Conservation (phyloP, 345 rosid genomes). For the Raphanus raphanistrum region DNA sequence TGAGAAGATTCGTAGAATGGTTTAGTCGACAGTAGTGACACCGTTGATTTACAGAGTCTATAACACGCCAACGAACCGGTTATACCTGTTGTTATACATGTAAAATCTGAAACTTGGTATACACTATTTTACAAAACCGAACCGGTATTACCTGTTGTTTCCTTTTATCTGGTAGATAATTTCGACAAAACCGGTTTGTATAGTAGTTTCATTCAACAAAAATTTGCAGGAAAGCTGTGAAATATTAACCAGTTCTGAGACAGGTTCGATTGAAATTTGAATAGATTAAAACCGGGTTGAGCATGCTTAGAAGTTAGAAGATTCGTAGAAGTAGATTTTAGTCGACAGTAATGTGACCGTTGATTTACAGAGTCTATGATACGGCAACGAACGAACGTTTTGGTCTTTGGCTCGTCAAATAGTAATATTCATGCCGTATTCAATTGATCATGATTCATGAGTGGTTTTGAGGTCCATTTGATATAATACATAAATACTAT, state of each 20-base stretch:
- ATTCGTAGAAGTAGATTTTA: background rate
- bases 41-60: background rate
- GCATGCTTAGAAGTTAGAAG: background rate
- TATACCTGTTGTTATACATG: conserved; percentile 22
- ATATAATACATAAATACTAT: background rate
- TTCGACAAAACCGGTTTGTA: background rate
- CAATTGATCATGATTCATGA: conserved; percentile 2
- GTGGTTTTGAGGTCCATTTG: conserved; percentile 14
- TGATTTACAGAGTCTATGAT: background rate
- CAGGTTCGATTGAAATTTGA: background rate
- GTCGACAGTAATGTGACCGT: background rate
- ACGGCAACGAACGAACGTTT: background rate
- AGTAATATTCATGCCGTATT: conserved; percentile 13
- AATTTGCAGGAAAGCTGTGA: background rate
- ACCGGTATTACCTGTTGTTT: background rate
- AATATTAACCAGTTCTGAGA: background rate
- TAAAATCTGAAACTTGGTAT: conserved; percentile 26
- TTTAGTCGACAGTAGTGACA: background rate
- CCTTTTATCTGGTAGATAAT: background rate
- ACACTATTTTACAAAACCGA: background rate
- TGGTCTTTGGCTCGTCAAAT: conserved; percentile 24
- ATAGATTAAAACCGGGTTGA: conserved; percentile 12
- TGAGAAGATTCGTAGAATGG: background rate
- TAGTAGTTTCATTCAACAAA: background rate
- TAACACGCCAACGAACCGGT: background rate